Percentiles rank a stretch among this genome's conserved stretches.
Conservation (phyloP, 2,329 filamentous ascomycete species). For the Phialophora verrucosa region DNA sequence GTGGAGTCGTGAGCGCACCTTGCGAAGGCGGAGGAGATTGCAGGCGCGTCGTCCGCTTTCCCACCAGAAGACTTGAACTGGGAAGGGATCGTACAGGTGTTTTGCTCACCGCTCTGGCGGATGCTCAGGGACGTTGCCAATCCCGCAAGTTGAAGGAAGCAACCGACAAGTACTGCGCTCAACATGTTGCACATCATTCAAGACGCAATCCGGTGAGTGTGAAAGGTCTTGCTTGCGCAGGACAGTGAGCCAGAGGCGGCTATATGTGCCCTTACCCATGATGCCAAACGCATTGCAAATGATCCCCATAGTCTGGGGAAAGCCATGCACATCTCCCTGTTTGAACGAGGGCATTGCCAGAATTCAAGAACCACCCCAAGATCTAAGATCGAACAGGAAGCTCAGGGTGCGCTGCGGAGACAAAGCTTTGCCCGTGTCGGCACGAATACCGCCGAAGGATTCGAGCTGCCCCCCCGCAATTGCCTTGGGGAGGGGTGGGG, state of each 20-base stretch:
- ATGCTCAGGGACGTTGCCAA: neutral
- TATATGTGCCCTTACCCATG: conserved; percentile 1
- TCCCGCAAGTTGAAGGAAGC: neutral
- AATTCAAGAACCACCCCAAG: neutral
- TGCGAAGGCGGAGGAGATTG: conserved; percentile 47
- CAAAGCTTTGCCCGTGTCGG: neutral
- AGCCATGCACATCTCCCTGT: conserved; percentile 3
- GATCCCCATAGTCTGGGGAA: conserved; percentile 8
- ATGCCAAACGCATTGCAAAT: neutral
- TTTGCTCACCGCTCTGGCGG: conserved; percentile 4
- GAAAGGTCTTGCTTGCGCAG: neutral
- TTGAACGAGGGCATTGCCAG: neutral
- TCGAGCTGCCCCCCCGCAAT: neutral
- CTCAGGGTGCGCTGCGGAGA: neutral
- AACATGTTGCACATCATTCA: neutral
- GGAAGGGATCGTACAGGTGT: conserved; percentile 36
- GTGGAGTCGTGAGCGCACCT: conserved; percentile 45
- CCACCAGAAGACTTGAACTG: conserved; percentile 43
- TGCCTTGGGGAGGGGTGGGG: neutral
- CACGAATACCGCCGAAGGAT: conserved; percentile 8
- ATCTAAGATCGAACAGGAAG: conserved; percentile 1
- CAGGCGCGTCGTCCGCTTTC: conserved; percentile 49
- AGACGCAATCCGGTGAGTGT: neutral
- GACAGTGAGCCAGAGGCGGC: neutral
- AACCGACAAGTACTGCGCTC: neutral